Evolutionary conservation across 1,139 yeast species (phyloP), one percentile per base, ranked within the genome.

Genomic region (Saccharomyces hybrid): DNA sequence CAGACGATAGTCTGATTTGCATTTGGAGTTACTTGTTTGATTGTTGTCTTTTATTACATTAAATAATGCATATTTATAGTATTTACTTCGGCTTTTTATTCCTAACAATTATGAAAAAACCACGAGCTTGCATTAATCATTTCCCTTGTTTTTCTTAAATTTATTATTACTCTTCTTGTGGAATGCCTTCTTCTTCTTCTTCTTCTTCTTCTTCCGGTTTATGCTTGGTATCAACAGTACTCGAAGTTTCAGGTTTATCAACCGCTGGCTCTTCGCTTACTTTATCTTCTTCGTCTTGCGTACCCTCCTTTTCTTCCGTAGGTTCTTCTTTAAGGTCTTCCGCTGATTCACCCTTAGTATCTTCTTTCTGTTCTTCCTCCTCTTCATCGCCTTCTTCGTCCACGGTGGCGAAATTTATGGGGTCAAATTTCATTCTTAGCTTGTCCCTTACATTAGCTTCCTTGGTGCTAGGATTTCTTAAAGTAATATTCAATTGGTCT

Each of bases 401-500:
- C n/a, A 66, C 65, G 23, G 65, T 64, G 7, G 70, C 70, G 55
- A 69, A 70, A 51, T 70, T 70, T 48, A 70, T 70, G 23, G 73
- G 73, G 54, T 70, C 73, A 50, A 60, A 70, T 46, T 63, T 64
- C 64, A 68, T 68, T 59, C 73, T 67, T 44, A 68, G 51, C 50
- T 65, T 62, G 57, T 70, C 73, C 34, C 70, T 68, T 13, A 57
- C 49, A 48, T 65, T 66, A 2, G 71, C 67, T 56, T 70, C 72
- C 32, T 63, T 61, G 13, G 71, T 62, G 3, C 69, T 65, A 54
- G 72, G 72, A 30, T 68, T 65, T 56, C 70, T 68, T 50, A 68
- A 54, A 9, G 64, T 57, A 5, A 70, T 61, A 50, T 70, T 69
- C n/a, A 69, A 61, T 61, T 75, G 74, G 60, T 73, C 78, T 53